A percentile compares a stretch with the other conserved stretches of the same genome.
These are phyloP conservation scores for Plasmodium adleri DNA, from an alignment of 169 alveolate genomes.

Conservation along the genomic window DNA sequence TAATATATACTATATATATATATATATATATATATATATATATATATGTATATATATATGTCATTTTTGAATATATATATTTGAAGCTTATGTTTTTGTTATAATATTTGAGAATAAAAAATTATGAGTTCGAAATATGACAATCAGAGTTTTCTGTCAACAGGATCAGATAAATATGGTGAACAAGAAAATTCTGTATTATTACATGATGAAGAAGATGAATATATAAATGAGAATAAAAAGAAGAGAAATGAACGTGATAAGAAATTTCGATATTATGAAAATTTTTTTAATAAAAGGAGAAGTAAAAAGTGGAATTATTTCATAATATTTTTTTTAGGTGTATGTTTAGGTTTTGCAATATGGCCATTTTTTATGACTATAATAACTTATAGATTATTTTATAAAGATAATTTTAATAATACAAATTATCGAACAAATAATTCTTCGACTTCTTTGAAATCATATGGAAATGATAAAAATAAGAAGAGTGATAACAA, in stretches of 20 bases:
- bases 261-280: conserved; percentile 19
- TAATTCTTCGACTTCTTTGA: conserved; percentile 36
- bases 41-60: no score
- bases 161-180: conserved; percentile 43
- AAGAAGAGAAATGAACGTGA: conserved; percentile 28
- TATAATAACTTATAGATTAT: conserved; percentile 63
- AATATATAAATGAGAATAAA: conserved; percentile 15
- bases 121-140: conserved; percentile 68
- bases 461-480: conserved; percentile 67
- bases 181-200: conserved; percentile 56
- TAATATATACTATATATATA: no score
- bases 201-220: conserved; percentile 18
- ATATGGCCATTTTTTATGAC: conserved; percentile 78
- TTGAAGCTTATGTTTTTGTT: no score
- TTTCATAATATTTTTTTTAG: conserved; percentile 70
- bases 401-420: conserved; percentile 63
- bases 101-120: neutral
- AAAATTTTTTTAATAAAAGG: conserved; percentile 48
- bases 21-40: no score
- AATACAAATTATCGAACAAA: conserved; percentile 53
- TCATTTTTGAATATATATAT: no score
- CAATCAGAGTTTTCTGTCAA: conserved; percentile 59
- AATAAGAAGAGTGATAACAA: conserved; percentile 44
- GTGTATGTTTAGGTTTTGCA: conserved; percentile 76
- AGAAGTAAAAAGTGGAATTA: conserved; percentile 77